phyloP scores from a whole-genome alignment of 306 rosid species.

The Sicyos baderoa region DNA sequence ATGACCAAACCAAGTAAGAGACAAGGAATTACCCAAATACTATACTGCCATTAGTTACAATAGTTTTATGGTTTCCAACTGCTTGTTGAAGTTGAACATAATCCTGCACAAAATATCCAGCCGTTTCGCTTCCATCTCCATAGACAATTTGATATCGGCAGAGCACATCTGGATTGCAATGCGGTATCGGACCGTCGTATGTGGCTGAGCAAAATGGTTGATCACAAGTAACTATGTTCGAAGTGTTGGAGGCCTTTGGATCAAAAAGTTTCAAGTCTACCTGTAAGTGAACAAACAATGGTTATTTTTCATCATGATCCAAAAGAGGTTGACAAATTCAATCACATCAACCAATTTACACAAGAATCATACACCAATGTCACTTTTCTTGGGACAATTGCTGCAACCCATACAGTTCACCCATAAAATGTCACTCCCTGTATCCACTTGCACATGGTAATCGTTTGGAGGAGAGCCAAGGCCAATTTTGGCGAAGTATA shows the following conservation, averaged over 20 bases:
- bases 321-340: not conserved
- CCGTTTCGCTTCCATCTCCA: conserved; percentile 76
- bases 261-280: conserved; percentile 52
- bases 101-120: conserved; percentile 74
- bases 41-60: conserved; percentile 32
- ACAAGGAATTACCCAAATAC: conserved; percentile 65
- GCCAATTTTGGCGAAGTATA: conserved; percentile 66
- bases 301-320: conserved; percentile 14
- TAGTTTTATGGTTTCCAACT: conserved; percentile 33
- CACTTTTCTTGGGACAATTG: conserved; percentile 57
- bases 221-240: conserved; percentile 49
- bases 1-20: not conserved
- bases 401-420: conserved; percentile 66
- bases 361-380: conserved; percentile 52
- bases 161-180: conserved; percentile 41
- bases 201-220: conserved; percentile 52
- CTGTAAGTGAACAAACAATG: conserved; percentile 42
- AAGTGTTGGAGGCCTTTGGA: conserved; percentile 43
- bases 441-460: conserved; percentile 81
- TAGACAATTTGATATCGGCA: conserved; percentile 61
- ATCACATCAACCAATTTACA: conserved; percentile 5
- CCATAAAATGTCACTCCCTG: conserved; percentile 95
- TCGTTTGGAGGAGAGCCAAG: conserved; percentile 72
- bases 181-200: conserved; percentile 35
- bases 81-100: conserved; percentile 41